A percentile compares a stretch with the other conserved stretches of the same genome.
Conservation (phyloP, 1,284 basidiomycete genomes). For the Cutaneotrichosporon sp. region DNA sequence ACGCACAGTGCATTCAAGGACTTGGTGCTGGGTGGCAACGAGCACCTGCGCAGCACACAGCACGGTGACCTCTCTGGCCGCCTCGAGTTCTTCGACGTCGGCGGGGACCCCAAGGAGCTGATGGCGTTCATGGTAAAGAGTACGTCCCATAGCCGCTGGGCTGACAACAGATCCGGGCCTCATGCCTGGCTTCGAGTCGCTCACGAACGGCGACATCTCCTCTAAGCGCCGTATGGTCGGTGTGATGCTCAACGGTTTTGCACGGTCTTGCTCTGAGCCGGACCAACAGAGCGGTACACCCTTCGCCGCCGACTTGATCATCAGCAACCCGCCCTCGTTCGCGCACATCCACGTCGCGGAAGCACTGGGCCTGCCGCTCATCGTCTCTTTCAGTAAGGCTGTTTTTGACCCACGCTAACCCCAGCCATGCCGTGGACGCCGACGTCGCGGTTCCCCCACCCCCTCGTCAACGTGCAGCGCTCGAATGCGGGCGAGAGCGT, state of each 20-base stretch:
- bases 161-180: slow-evolving; percentile 31
- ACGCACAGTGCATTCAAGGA: slow-evolving; percentile 65
- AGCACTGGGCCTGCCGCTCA: slow-evolving; percentile 63
- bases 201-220: slow-evolving; percentile 17
- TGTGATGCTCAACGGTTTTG: slow-evolving; percentile 63
- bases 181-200: slow-evolving; percentile 4
- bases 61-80: slow-evolving; percentile 53
- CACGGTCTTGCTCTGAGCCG: slow-evolving; percentile 59
- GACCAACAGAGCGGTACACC: slow-evolving; percentile 56
- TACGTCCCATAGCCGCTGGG: slow-evolving; percentile 39
- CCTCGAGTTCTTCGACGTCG: slow-evolving; percentile 48
- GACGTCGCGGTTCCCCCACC: slow-evolving; percentile 65
- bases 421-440: slow-evolving; percentile 70
- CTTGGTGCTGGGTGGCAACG: slow-evolving; percentile 44
- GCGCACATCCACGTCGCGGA: slow-evolving; percentile 67
- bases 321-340: slow-evolving; percentile 66
- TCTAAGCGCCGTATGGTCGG: slow-evolving; percentile 47
- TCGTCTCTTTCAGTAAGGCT: slow-evolving; percentile 51
- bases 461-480: slow-evolving; percentile 61
- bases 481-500: slow-evolving; percentile 28
- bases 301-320: slow-evolving; percentile 65
- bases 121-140: slow-evolving; percentile 54
- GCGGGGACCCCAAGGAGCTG: slow-evolving; percentile 49
- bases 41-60: slow-evolving; percentile 58
- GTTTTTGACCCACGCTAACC: neutral